Evolutionary conservation across 495 filamentous ascomycete species (phyloP).

Genomic region (Annulohypoxylon nitens): DNA sequence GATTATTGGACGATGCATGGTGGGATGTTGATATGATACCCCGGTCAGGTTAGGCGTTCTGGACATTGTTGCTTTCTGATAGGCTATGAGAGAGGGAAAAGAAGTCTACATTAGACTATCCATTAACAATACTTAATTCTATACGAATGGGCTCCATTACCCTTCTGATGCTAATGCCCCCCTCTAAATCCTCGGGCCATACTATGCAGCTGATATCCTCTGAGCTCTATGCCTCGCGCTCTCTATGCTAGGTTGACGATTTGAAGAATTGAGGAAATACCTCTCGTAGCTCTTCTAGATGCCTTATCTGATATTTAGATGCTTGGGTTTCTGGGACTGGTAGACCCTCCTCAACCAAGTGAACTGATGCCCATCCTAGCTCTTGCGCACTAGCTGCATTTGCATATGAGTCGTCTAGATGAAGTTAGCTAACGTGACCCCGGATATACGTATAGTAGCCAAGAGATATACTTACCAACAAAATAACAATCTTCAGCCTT

Average conservation of each 20-base stretch:
- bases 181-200: constrained; percentile 24
- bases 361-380: constrained; percentile 82
- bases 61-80: constrained; percentile 15
- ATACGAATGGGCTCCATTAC: background rate
- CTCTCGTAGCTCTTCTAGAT: constrained; percentile 77
- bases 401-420: constrained; percentile 80
- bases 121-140: constrained; percentile 7
- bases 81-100: constrained; percentile 17
- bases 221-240: constrained; percentile 13
- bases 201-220: background rate
- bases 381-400: constrained; percentile 79
- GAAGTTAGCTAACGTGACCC: constrained; percentile 26
- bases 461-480: constrained; percentile 71
- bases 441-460: background rate
- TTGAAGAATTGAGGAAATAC: constrained; percentile 86
- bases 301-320: constrained; percentile 75
- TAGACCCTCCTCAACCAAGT: constrained; percentile 82
- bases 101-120: constrained; percentile 18
- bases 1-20: constrained; percentile 23
- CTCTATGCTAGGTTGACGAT: constrained; percentile 36
- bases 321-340: constrained; percentile 69
- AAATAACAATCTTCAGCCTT: constrained; percentile 79
- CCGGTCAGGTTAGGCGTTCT: constrained; percentile 40
- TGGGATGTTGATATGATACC: constrained; percentile 36
- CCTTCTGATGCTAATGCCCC: constrained; percentile 8